Conservation (phyloP, 768 basidiomycete species). For the Dendrothele bispora region DNA sequence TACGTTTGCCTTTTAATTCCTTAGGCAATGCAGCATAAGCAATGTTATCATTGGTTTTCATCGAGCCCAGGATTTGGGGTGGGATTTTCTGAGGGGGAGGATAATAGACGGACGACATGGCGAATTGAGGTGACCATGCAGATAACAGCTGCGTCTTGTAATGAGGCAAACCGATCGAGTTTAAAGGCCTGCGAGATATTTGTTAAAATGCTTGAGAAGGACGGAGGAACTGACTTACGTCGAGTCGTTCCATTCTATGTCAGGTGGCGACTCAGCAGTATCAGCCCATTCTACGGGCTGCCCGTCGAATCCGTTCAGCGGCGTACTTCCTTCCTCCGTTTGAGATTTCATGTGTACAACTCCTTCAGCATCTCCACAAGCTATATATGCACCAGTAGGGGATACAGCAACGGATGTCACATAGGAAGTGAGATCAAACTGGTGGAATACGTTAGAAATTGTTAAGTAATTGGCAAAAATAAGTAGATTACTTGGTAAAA, state of each 20-base stretch:
- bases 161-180: slow-evolving; percentile 84
- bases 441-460: slow-evolving; percentile 34
- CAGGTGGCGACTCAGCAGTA: slow-evolving; percentile 60
- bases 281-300: slow-evolving; percentile 87
- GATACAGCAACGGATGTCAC: slow-evolving; percentile 81
- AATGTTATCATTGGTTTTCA: slow-evolving; percentile 87
- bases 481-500: slow-evolving; percentile 79
- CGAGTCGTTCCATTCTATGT: slow-evolving; percentile 77
- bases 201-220: not conserved
- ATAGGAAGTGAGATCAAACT: slow-evolving; percentile 66
- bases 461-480: not conserved
- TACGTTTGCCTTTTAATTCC: slow-evolving; percentile 81
- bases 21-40: slow-evolving; percentile 88
- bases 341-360: slow-evolving; percentile 80
- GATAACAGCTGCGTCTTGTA: slow-evolving; percentile 79
- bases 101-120: slow-evolving; percentile 40
- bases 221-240: slow-evolving; percentile 53
- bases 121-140: slow-evolving; percentile 52
- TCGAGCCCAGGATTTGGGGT: slow-evolving; percentile 66
- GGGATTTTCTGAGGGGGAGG: slow-evolving; percentile 82
- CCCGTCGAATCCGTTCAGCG: slow-evolving; percentile 90
- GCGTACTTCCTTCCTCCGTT: slow-evolving; percentile 53
- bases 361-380: slow-evolving; percentile 89
- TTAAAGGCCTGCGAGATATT: slow-evolving; percentile 67
- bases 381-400: slow-evolving; percentile 86